Percentiles rank a stretch among this genome's conserved stretches.
phyloP scores from a whole-genome alignment of 2,329 filamentous ascomycete species.

The Alternaria panax region DNA sequence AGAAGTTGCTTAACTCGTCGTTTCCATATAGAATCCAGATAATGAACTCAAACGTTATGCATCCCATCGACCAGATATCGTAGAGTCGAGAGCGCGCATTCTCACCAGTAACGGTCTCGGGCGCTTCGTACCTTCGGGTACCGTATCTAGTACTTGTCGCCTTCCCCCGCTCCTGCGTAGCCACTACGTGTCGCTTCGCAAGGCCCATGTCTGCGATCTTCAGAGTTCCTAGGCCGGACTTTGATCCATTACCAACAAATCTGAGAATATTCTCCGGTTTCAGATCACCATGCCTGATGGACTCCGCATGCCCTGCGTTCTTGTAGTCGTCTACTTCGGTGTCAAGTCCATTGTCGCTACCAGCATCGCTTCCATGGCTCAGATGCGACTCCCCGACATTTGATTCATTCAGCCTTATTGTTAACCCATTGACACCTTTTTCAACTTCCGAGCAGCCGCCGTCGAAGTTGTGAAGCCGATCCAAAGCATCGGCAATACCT shows the following conservation, averaged over 20 bases:
- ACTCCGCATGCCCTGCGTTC: not conserved
- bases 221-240: slow-evolving; percentile 16
- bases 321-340: not conserved
- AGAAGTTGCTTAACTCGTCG: slow-evolving; percentile 6
- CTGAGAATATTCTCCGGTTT: slow-evolving; percentile 36
- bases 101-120: slow-evolving; percentile 5
- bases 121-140: slow-evolving; percentile 26
- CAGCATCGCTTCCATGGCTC: not conserved
- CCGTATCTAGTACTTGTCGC: slow-evolving; percentile 16
- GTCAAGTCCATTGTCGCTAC: not conserved
- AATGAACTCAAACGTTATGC: slow-evolving; percentile 34
- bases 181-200: slow-evolving; percentile 17
- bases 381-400: not conserved
- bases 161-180: slow-evolving; percentile 1
- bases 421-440: too few relatives aligned
- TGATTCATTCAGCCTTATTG: not conserved
- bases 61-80: slow-evolving; percentile 39
- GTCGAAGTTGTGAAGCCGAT: slow-evolving; percentile 17
- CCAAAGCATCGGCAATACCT: slow-evolving; percentile 25
- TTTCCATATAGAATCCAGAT: slow-evolving; percentile 35
- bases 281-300: slow-evolving; percentile 29
- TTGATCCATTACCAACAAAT: slow-evolving; percentile 1
- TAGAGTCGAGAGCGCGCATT: slow-evolving; percentile 21
- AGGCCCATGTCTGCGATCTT: slow-evolving; percentile 28
- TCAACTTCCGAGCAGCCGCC: not conserved